These are phyloP conservation scores for Exophiala lecanii-corni DNA, from an alignment of 2,329 filamentous ascomycete species.

Conservation along the genomic window DNA sequence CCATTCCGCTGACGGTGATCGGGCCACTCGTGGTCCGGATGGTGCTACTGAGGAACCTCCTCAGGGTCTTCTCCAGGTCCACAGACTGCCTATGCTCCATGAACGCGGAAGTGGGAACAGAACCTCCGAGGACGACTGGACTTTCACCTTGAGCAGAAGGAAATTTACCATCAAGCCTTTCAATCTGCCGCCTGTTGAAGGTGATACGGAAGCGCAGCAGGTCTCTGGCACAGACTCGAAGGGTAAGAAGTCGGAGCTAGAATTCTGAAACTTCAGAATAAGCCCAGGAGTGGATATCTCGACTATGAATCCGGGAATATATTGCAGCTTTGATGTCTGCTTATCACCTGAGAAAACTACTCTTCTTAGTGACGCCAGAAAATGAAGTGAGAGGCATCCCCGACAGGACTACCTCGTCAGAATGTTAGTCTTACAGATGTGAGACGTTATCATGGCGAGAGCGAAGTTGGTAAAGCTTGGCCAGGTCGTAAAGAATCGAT, in stretches of 20 bases:
- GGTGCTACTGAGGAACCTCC: constrained; percentile 66
- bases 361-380: too few relatives aligned
- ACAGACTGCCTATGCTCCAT: constrained; percentile 77
- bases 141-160: constrained; percentile 79
- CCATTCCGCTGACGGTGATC: constrained; percentile 49
- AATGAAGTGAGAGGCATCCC: too few relatives aligned
- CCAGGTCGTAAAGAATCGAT: too few relatives aligned
- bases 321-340: too few relatives aligned
- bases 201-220: constrained; percentile 61
- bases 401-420: too few relatives aligned
- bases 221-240: constrained; percentile 41
- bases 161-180: constrained; percentile 85
- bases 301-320: too few relatives aligned
- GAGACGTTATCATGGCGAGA: too few relatives aligned
- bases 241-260: constrained; percentile 63
- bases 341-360: too few relatives aligned
- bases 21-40: constrained; percentile 26
- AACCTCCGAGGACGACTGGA: constrained; percentile 75
- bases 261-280: constrained; percentile 70
- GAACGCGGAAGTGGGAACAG: constrained; percentile 76
- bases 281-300: too few relatives aligned
- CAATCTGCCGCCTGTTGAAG: constrained; percentile 80
- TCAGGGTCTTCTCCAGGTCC: constrained; percentile 80
- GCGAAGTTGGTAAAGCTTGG: too few relatives aligned
- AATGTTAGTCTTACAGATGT: too few relatives aligned